Conservation (phyloP, 2,329 filamentous ascomycete genomes). For the Lojkania enalia region DNA sequence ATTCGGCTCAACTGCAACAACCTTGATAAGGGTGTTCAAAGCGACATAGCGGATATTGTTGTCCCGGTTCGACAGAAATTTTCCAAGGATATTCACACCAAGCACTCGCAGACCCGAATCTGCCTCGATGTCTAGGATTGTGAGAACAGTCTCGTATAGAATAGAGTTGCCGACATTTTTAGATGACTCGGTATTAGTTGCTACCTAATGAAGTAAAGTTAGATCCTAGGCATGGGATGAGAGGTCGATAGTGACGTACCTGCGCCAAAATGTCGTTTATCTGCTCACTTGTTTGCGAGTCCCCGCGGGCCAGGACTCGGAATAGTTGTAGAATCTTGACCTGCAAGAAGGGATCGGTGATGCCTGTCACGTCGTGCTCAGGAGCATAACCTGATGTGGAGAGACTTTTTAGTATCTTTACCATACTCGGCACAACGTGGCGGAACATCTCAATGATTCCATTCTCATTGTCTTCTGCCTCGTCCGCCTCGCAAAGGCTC, state of each 20-base stretch:
- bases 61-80: slow-evolving; percentile 96
- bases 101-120: slow-evolving; percentile 92
- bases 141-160: slow-evolving; percentile 93
- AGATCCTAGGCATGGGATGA: no score
- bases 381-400: slow-evolving; percentile 96
- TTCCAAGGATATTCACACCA: slow-evolving; percentile 96
- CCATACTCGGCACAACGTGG: slow-evolving; percentile 78
- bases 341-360: slow-evolving; percentile 96
- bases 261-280: slow-evolving; percentile 98
- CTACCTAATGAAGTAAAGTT: no score
- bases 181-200: slow-evolving; percentile 95
- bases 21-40: slow-evolving; percentile 95
- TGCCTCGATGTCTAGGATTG: slow-evolving; percentile 96
- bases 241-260: no score
- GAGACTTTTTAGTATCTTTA: slow-evolving; percentile 87
- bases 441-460: slow-evolving; percentile 90
- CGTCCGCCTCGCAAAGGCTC: slow-evolving; percentile 92
- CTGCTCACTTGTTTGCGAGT: slow-evolving; percentile 86
- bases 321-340: slow-evolving; percentile 91
- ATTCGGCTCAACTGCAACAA: slow-evolving; percentile 96
- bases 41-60: slow-evolving; percentile 99
- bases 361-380: slow-evolving; percentile 96
- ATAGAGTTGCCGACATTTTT: slow-evolving; percentile 99
- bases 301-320: slow-evolving; percentile 82
- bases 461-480: slow-evolving; percentile 87